Evolutionary conservation across 352 stramenopile genomes (phyloP).

Genomic region (Globisporangium megalacanthum): DNA sequence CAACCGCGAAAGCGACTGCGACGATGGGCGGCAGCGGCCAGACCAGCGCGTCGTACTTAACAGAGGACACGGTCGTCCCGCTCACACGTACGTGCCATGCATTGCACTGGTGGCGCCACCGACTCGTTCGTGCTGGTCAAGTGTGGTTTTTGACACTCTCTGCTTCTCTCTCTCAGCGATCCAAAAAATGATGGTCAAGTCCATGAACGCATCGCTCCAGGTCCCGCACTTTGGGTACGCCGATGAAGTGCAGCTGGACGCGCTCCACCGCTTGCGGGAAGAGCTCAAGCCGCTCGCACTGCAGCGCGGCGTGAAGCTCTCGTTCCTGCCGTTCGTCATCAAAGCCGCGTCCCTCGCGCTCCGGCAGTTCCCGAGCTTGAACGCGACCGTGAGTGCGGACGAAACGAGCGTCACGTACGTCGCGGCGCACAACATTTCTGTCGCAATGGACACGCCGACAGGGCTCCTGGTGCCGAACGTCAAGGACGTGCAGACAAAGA

Average conservation of each 20-base stretch:
- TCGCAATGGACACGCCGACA: slow-evolving; percentile 96
- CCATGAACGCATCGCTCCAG: slow-evolving; percentile 93
- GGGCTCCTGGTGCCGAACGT: slow-evolving; percentile 97
- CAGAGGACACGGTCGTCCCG: slow-evolving; percentile 59
- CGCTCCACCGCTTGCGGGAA: slow-evolving; percentile 79
- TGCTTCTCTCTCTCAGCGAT: slow-evolving; percentile 66
- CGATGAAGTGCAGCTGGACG: slow-evolving; percentile 95
- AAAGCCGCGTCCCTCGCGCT: slow-evolving; percentile 94
- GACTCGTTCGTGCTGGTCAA: slow-evolving; percentile 24
- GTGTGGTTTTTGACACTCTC: slow-evolving; percentile 6
- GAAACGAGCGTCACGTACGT: slow-evolving; percentile 86
- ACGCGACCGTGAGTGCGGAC: slow-evolving; percentile 87
- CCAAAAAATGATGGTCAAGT: slow-evolving; percentile 98
- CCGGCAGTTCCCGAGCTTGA: slow-evolving; percentile 92
- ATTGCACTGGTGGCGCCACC: neutral
- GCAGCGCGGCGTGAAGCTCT: slow-evolving; percentile 85
- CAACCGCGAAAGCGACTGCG: slow-evolving; percentile 1
- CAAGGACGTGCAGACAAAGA: slow-evolving; percentile 86
- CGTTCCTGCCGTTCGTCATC: slow-evolving; percentile 96
- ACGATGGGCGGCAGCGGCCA: slow-evolving; percentile 4
- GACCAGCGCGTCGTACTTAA: slow-evolving; percentile 34
- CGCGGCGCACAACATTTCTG: slow-evolving; percentile 94
- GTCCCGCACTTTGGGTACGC: slow-evolving; percentile 98
- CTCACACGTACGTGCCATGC: slow-evolving; percentile 57
- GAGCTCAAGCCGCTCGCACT: slow-evolving; percentile 86